Evolutionary conservation across 306 rosid genomes (phyloP), one percentile per base, ranked within the genome.

Genomic region (Trichosanthes truncata): DNA sequence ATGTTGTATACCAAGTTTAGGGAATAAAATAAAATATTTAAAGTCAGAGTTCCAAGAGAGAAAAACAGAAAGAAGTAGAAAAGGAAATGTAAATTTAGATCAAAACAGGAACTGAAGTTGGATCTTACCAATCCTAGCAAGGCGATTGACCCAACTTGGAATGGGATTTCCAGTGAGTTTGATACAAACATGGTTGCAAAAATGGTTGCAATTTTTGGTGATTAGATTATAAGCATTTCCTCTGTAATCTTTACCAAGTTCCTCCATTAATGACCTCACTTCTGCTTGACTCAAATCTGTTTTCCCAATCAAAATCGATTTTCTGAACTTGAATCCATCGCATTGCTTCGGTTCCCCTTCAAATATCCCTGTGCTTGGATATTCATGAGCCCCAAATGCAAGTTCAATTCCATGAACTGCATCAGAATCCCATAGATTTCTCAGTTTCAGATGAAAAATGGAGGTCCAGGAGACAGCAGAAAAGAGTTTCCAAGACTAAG

Each of bases 61-160:
- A n/a, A 56, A 9, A 67, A 12, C 52, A 69, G 53, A n/a, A n/a
- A 43, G 20, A 12, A 49, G 35, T 20, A 9, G 29, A 38, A 66
- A 68, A 68, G 52, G 53, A 68, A 26, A 68, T 21, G 52, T 11
- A 21, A 68, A 68, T 68, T 68, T 26, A 46, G n/a, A 72, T 25
- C 14, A 72, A 71, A 71, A 46, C 6, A 1, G 35, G 35, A 68
- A 43, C 4, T 9, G 76, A 71, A 43, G 35, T 11, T 8, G 77
- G 31, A 46, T 45, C 6, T 79, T 89, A 94, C 98, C 98, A 61
- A 94, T 92, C 78, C 94, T 82, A 6, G 97, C 96, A 35, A 94
- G 97, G 45, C 98, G 97, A 89, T 94, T 94, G 78, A 94, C 89
- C 98, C 98, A 94, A 81, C 86, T 87, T 0, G 98, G 98, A 14